Base-by-base conservation (phyloP, 495 filamentous ascomycete species). In the Neurospora sp. region DNA sequence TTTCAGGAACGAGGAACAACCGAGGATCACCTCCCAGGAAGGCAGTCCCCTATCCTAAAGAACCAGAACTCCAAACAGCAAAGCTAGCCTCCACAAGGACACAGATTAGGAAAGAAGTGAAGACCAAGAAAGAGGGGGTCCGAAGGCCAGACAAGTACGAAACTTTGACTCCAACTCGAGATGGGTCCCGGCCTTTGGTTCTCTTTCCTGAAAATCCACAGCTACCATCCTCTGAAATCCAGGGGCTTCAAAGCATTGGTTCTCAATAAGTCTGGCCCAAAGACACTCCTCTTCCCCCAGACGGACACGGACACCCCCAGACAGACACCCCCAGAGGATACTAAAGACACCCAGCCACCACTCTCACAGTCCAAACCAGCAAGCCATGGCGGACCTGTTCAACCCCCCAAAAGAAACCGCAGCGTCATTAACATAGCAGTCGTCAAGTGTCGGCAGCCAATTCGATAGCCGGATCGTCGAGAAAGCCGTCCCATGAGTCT, bases 101-200 rank as follows among this genome's bases (percentile, higher is more conserved):
- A 71, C 72, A 75, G 54, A 72, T 54, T 44, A 75, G 71, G 74
- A 35, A 40, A 69, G 16, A 75, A 74, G 66, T 23, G 59, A 71
- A 72, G 41, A 69, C 69, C 74, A 74, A 77, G 77, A 73, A 76
- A 73, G 59, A 54, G 54, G 23, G 54, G 71, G 44, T 70, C 78
- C 79, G 72, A 72, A 69, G 72, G 66, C 80, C 88, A 84, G 93
- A 96, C 92, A 96, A 94, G 94, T 88, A 82, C 94, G 84, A 92
- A 90, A 84, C 94, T 94, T 94, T 97, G 94, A 97, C 89, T 85
- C 93, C 92, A 93, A 94, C 92, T 90, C 92, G 77, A 90, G 92
- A 94, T 93, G 94, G 92, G 93, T 93, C 94, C 94, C 86, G 83
- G 75, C 69, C 54, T 72, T 75, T 75, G 74, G 77, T 74, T 75